A percentile compares a stretch with the other conserved stretches of the same genome.
phyloP scores from a whole-genome alignment of 2,329 filamentous ascomycete species.

The Talaromyces sp. region DNA sequence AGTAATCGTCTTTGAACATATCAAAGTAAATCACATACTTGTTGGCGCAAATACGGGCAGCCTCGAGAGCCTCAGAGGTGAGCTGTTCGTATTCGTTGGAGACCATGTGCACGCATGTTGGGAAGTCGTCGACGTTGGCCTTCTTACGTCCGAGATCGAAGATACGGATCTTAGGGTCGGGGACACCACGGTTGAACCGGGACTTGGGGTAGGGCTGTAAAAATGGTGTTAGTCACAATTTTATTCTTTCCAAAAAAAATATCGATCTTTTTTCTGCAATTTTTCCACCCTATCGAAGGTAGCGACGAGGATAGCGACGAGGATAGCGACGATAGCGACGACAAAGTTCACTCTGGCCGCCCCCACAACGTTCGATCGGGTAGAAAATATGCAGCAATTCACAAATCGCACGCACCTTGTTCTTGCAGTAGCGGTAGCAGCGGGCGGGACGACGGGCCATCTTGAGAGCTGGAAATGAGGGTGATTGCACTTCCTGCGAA shows the following conservation, averaged over 20 bases:
- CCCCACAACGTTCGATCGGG: slow-evolving; percentile 24
- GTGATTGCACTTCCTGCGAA: slow-evolving; percentile 45
- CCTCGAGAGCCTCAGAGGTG: slow-evolving; percentile 98
- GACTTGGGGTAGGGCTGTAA: slow-evolving; percentile 99
- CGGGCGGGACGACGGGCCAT: slow-evolving; percentile 99
- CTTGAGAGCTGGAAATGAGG: slow-evolving; percentile 59
- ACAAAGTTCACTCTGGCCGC: neutral
- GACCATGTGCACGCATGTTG: slow-evolving; percentile 96
- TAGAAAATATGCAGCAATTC: neutral
- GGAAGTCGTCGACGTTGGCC: slow-evolving; percentile 98
- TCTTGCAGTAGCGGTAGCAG: slow-evolving; percentile 99
- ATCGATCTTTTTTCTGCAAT: neutral
- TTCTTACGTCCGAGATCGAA: slow-evolving; percentile 99
- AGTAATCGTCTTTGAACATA: neutral
- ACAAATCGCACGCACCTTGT: slow-evolving; percentile 74
- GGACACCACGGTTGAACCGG: slow-evolving; percentile 99
- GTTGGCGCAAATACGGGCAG: slow-evolving; percentile 99
- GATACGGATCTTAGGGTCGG: slow-evolving; percentile 79
- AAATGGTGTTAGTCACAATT: neutral
- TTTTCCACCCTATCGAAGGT: neutral
- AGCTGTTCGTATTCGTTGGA: slow-evolving; percentile 99
- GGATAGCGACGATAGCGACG: neutral
- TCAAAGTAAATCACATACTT: slow-evolving; percentile 68
- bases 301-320: neutral
- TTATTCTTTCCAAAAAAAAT: neutral